Percentiles rank a stretch among this genome's conserved stretches.
Conservation (phyloP, 164 flowering plant species). For the Liriodendron chinense region DNA sequence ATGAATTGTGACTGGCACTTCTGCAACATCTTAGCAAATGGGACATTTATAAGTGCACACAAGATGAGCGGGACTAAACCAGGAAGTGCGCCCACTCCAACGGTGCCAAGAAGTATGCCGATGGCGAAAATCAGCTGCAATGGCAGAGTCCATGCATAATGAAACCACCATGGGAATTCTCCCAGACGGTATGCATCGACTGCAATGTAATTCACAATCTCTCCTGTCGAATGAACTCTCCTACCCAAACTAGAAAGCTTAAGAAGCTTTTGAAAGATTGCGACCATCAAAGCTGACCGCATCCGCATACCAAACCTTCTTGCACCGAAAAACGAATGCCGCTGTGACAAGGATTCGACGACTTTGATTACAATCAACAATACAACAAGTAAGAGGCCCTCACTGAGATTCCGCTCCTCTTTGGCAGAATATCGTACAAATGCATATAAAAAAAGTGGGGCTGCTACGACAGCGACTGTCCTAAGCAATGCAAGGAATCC, state of each 20-base stretch:
- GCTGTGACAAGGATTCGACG: conserved; percentile 65
- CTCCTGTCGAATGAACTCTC: conserved; percentile 73
- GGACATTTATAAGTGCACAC: conserved; percentile 60
- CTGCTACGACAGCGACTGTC: conserved; percentile 37
- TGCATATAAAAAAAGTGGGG: conserved; percentile 64
- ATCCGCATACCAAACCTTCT: conserved; percentile 73
- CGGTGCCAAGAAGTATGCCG: conserved; percentile 45
- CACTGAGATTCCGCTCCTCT: conserved; percentile 17
- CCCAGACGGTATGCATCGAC: conserved; percentile 90
- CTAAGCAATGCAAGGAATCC: conserved; percentile 54
- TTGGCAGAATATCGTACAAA: conserved; percentile 51
- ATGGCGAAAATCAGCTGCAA: conserved; percentile 55
- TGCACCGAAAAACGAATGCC: conserved; percentile 61
- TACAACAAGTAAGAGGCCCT: conserved; percentile 56
- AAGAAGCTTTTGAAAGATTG: conserved; percentile 61
- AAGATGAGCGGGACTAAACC: conserved; percentile 60
- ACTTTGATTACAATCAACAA: conserved; percentile 48
- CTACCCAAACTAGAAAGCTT: conserved; percentile 67
- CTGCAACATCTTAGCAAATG: conserved; percentile 61
- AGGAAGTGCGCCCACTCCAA: conserved; percentile 64
- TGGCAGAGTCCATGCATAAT: conserved; percentile 42
- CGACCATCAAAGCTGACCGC: conserved; percentile 83
- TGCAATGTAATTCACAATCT: conserved; percentile 80
- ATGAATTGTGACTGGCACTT: conserved; percentile 55
- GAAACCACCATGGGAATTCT: conserved; percentile 77